Conservation (phyloP, 1,284 basidiomycete species). For the Cystobasidium slooffiae region DNA sequence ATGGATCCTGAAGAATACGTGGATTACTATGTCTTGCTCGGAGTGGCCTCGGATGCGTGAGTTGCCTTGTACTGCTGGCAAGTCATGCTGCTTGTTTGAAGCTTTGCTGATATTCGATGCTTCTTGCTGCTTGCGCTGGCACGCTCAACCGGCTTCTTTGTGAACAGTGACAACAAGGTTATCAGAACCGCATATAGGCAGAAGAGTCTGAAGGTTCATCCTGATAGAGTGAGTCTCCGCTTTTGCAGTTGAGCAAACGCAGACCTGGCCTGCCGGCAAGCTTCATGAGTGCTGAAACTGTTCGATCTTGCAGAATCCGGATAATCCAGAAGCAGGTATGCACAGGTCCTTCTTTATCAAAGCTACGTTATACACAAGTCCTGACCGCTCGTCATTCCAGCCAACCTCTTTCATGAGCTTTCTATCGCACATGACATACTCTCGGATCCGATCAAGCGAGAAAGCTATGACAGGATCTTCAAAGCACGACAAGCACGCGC, state of each 20-base stretch:
- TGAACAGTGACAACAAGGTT: slow-evolving; percentile 44
- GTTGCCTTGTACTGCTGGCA: not conserved
- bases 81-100: not conserved
- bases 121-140: slow-evolving; percentile 4
- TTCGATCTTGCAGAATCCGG: slow-evolving; percentile 48
- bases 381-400: slow-evolving; percentile 32
- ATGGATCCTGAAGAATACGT: slow-evolving; percentile 43
- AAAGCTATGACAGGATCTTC: slow-evolving; percentile 48
- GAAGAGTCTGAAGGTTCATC: slow-evolving; percentile 26
- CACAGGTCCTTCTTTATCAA: not conserved
- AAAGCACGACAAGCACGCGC: slow-evolving; percentile 45
- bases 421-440: slow-evolving; percentile 49
- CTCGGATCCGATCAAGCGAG: slow-evolving; percentile 48
- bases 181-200: slow-evolving; percentile 46
- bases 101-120: not conserved
- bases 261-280: not conserved
- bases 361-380: not conserved
- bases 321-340: slow-evolving; percentile 48
- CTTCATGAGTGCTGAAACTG: not conserved
- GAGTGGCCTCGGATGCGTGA: slow-evolving; percentile 45
- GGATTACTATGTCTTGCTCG: slow-evolving; percentile 50
- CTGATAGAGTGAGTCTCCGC: slow-evolving; percentile 47
- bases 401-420: slow-evolving; percentile 51
- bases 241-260: not conserved
- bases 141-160: not conserved